Conservation (phyloP, 202 grass and related monocot species). For the Elaeis oleifera region DNA sequence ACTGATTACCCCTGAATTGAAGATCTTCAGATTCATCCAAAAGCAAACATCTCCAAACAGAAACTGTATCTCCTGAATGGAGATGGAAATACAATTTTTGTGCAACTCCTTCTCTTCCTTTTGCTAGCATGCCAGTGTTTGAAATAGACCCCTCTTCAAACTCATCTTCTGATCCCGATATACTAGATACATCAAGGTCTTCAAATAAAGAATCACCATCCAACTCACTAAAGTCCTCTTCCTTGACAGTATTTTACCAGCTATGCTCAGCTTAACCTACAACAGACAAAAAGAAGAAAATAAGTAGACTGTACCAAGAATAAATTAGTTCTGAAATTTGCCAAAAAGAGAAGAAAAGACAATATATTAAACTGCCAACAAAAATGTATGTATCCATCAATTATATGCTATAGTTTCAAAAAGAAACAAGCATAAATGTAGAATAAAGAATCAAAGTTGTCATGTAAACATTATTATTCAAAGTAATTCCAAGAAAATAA, state of each 20-base stretch:
- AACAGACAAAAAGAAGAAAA: not conserved
- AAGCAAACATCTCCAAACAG: constrained; percentile 58
- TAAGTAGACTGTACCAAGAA: not conserved
- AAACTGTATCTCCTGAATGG: constrained; percentile 47
- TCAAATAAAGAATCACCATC: constrained; percentile 56
- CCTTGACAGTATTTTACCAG: constrained; percentile 84
- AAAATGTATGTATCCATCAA: too few species aligned
- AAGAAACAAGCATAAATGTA: too few species aligned
- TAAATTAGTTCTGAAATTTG: too few species aligned
- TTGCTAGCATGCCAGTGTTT: constrained; percentile 28
- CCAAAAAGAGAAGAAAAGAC: too few species aligned
- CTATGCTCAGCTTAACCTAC: constrained; percentile 76
- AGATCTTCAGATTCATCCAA: constrained; percentile 80
- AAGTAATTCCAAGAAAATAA: too few species aligned
- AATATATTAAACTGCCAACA: too few species aligned
- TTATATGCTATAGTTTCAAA: too few species aligned
- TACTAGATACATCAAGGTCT: constrained; percentile 80
- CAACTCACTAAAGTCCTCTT: constrained; percentile 71
- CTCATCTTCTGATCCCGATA: constrained; percentile 92
- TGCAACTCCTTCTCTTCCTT: constrained; percentile 63
- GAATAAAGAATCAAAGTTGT: too few species aligned
- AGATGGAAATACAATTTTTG: constrained; percentile 66
- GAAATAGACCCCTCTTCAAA: constrained; percentile 40
- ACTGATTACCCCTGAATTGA: constrained; percentile 35
- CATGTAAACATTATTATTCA: too few species aligned